Evolutionary conservation across 768 basidiomycete species (phyloP).

Genomic region (Lentinula lateritia): DNA sequence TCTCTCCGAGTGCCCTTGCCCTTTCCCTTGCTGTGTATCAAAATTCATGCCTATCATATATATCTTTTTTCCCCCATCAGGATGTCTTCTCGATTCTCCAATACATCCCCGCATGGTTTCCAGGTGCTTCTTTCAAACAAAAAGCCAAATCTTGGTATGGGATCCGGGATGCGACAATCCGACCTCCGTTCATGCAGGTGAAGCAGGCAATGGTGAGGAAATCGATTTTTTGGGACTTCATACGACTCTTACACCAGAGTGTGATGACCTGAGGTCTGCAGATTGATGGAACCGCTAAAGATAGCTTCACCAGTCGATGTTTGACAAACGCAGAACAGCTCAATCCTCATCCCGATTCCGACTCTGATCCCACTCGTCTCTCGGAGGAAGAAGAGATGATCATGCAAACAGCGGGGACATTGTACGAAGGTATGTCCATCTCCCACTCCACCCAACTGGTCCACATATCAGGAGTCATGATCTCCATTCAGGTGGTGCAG

Average conservation of each 20-base stretch:
- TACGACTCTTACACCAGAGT: too few relatives aligned
- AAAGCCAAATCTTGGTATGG: background rate
- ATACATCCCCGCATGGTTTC: constrained; percentile 1
- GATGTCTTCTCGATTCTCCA: background rate
- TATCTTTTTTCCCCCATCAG: background rate
- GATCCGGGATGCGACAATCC: background rate
- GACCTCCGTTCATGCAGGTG: background rate
- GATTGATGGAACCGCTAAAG: background rate
- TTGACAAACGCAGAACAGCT: background rate
- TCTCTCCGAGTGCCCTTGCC: background rate
- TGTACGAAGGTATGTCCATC: background rate
- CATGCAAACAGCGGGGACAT: background rate
- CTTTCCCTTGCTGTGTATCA: too few relatives aligned
- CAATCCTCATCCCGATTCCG: background rate
- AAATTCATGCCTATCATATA: too few relatives aligned
- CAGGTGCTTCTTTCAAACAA: constrained; percentile 4
- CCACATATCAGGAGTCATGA: too few relatives aligned
- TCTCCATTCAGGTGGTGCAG: background rate
- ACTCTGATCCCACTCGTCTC: background rate
- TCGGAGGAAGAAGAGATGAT: constrained; percentile 2
- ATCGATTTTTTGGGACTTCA: too few relatives aligned
- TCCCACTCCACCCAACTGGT: background rate
- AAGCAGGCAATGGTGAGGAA: background rate
- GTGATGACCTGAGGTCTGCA: background rate
- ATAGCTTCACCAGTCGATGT: background rate